A percentile compares a stretch with the other conserved stretches of the same genome.
phyloP scores from a whole-genome alignment of 805 yeast genomes.

The Ogataea naganishii region DNA sequence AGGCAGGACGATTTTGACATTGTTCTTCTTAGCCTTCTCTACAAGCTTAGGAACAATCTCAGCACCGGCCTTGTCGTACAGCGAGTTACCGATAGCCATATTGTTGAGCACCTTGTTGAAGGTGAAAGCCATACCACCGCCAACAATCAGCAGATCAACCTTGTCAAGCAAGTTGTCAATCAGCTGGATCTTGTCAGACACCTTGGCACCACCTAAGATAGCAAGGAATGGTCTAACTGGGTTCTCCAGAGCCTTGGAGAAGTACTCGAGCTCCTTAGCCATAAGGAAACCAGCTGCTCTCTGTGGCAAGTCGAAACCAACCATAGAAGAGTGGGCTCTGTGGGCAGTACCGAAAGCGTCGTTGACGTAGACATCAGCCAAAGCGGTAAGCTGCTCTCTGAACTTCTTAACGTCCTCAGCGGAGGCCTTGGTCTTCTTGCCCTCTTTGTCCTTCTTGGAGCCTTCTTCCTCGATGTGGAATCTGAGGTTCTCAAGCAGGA shows the following conservation, averaged over 20 bases:
- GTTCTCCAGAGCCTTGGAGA: slow-evolving; percentile 96
- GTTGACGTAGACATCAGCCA: slow-evolving; percentile 95
- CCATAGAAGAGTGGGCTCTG: slow-evolving; percentile 99
- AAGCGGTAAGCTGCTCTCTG: slow-evolving; percentile 82
- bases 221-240: slow-evolving; percentile 98
- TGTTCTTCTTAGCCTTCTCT: slow-evolving; percentile 94
- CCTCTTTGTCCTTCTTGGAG: slow-evolving; percentile 74
- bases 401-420: slow-evolving; percentile 75
- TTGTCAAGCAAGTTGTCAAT: slow-evolving; percentile 95
- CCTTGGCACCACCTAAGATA: slow-evolving; percentile 99
- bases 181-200: slow-evolving; percentile 96
- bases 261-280: slow-evolving; percentile 95
- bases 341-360: slow-evolving; percentile 99
- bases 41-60: slow-evolving; percentile 87
- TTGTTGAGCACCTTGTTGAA: slow-evolving; percentile 88
- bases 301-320: slow-evolving; percentile 90
- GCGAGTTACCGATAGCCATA: slow-evolving; percentile 84
- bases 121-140: slow-evolving; percentile 99
- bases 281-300: slow-evolving; percentile 98
- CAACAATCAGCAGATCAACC: slow-evolving; percentile 89
- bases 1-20: slow-evolving; percentile 90
- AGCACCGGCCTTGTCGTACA: slow-evolving; percentile 91
- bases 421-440: slow-evolving; percentile 89
- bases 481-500: slow-evolving; percentile 94
- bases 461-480: slow-evolving; percentile 98